Evolutionary conservation across 1,284 basidiomycete genomes (phyloP), one percentile per base, ranked within the genome.

Genomic region (Cryptococcus jaspeensis): DNA sequence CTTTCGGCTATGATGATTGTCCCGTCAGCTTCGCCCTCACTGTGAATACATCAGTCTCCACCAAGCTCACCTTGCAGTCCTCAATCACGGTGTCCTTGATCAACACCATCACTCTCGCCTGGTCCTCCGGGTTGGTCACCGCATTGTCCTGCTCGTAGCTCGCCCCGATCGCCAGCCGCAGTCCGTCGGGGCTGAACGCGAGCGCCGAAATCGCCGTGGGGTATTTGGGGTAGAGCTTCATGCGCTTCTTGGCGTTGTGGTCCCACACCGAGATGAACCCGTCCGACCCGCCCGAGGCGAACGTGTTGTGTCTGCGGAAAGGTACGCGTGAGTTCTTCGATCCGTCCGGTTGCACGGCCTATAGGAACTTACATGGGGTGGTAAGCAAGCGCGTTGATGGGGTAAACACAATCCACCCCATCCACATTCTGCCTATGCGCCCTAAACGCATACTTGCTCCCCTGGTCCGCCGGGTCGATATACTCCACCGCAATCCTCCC

Each of bases 401-500:
- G 93, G 85, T 92, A 99, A n/a, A 98, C 93, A 62, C 93, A 90
- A 73, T 99, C 96, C n/a, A 90, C 87, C 38, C 89, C 90, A 48
- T 91, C 87, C 51, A 93, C 86, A 1, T 89, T 86, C 71, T 92
- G 88, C 18, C 95, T 83, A 72, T 99, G 95, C 66, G 94, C 97
- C 73, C 98, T 94, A 84, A 98, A 99, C 2, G 96, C 96, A 74
- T 99, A 99, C 78, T 97, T 97, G 74, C 89, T 88, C 16, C 87
- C 85, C 75, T 97, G 92, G 0, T 82, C 81, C 23, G 84, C 83
- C 0, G 85, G 81, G 65, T 97, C 92, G 70, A 98, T 94, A 78
- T 96, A 98, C 74, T 99, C 96, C 42, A 99, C 94, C 0, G 94
- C 92, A 55, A 99, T 93, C 40, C 95, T 84, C 0, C 95, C 95